Conservation (phyloP, 2,329 filamentous ascomycete genomes). For the Diplodia intermedia region DNA sequence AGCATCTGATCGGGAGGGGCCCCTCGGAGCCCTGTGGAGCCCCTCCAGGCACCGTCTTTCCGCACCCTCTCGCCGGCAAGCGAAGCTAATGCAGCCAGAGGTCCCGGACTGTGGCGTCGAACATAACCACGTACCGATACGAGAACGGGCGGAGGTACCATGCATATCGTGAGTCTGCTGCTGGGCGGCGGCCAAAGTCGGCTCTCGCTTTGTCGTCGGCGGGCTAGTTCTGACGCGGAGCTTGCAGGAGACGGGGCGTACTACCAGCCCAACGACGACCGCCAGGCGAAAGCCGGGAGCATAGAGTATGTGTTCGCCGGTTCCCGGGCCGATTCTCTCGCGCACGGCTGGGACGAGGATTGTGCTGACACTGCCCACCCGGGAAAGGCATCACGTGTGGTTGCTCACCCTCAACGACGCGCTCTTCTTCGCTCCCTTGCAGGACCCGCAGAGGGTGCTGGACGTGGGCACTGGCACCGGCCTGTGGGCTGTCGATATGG, state of each 20-base stretch:
- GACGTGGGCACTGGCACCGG: conserved; percentile 48
- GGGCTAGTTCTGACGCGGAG: background rate
- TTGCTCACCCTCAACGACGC: conserved; percentile 46
- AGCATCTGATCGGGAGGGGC: no score
- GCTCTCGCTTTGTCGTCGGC: background rate
- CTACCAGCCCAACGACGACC: conserved; percentile 46
- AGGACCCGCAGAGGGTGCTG: conserved; percentile 41
- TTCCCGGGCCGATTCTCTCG: background rate
- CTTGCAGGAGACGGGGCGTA: conserved; percentile 43
- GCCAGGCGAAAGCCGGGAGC: conserved; percentile 34
- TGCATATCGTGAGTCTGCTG: conserved; percentile 40
- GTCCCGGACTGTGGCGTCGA: conserved; percentile 48
- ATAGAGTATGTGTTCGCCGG: conserved; percentile 26
- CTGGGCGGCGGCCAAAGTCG: no score
- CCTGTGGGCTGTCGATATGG: conserved; percentile 49
- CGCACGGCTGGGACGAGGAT: background rate
- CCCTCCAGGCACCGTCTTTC: no score
- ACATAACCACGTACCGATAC: conserved; percentile 49
- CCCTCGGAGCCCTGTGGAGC: no score
- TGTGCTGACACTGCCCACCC: conserved; percentile 17
- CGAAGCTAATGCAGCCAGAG: conserved; percentile 36
- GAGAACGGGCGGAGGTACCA: conserved; percentile 48
- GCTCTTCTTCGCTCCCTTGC: conserved; percentile 45
- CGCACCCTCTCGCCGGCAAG: background rate
- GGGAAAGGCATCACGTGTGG: conserved; percentile 44